These are phyloP conservation scores for Lactarius deliciosus DNA, from an alignment of 768 basidiomycete genomes.

Conservation along the genomic window DNA sequence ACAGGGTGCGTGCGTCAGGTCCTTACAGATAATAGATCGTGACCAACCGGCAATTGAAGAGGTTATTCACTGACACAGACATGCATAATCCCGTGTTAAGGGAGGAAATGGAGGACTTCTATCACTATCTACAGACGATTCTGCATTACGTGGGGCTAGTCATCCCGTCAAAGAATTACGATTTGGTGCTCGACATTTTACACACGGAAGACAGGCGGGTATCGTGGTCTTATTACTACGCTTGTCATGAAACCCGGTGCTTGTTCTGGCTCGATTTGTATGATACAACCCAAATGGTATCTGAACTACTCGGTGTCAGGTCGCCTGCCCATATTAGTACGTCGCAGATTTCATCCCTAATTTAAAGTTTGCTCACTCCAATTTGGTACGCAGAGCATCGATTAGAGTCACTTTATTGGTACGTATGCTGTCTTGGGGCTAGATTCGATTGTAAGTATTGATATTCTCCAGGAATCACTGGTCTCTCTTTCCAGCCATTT, in stretches of 20 bases:
- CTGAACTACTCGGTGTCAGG: neutral
- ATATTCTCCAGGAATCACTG: slow-evolving; percentile 1
- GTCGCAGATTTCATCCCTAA: neutral
- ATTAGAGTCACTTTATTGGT: slow-evolving; percentile 30
- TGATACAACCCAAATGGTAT: slow-evolving; percentile 35
- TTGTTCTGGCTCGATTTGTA: slow-evolving; percentile 48
- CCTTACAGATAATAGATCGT: neutral
- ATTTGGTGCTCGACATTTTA: slow-evolving; percentile 15
- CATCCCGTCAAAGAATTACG: neutral
- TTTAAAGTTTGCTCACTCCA: neutral
- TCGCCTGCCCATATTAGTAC: neutral
- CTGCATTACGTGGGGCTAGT: slow-evolving; percentile 20
- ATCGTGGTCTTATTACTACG: slow-evolving; percentile 36
- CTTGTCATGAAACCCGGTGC: neutral
- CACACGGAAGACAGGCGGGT: slow-evolving; percentile 39
- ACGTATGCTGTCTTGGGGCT: neutral
- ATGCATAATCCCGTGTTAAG: slow-evolving; percentile 41
- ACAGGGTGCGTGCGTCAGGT: slow-evolving; percentile 17
- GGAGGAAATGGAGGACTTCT: slow-evolving; percentile 37
- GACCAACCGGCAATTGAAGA: slow-evolving; percentile 34
- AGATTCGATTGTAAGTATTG: slow-evolving; percentile 9
- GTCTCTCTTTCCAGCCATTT: neutral
- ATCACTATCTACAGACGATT: neutral
- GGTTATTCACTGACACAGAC: slow-evolving; percentile 53
- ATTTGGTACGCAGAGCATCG: slow-evolving; percentile 1